These are phyloP conservation scores for Leptosphaerulina australis DNA, from an alignment of 2,329 filamentous ascomycete species.

Conservation along the genomic window DNA sequence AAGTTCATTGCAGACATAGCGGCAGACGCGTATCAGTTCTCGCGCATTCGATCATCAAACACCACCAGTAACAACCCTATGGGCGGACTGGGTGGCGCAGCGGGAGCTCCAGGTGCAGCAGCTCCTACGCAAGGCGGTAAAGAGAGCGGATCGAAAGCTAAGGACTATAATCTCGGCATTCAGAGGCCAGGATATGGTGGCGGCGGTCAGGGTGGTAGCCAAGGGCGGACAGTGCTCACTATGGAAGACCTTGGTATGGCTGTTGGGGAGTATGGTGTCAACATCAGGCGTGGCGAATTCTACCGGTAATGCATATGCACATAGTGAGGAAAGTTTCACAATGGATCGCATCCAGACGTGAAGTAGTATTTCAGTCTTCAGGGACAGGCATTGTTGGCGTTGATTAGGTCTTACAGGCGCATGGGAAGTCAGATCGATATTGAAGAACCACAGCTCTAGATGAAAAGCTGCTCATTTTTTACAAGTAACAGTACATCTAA, in stretches of 20 bases:
- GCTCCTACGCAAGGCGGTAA: slow-evolving; percentile 59
- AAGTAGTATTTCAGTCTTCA: neutral
- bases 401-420: slow-evolving; percentile 29
- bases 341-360: neutral
- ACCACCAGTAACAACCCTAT: slow-evolving; percentile 90
- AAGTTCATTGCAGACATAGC: slow-evolving; percentile 99
- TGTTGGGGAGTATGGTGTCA: slow-evolving; percentile 95
- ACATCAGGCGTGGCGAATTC: slow-evolving; percentile 96
- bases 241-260: slow-evolving; percentile 99
- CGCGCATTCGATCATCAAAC: slow-evolving; percentile 90
- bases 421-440: slow-evolving; percentile 13
- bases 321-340: neutral
- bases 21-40: slow-evolving; percentile 97
- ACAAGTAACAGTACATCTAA: slow-evolving; percentile 44
- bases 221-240: slow-evolving; percentile 91
- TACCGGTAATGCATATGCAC: slow-evolving; percentile 67
- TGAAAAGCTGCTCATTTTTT: slow-evolving; percentile 34
- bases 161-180: slow-evolving; percentile 56
- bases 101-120: slow-evolving; percentile 67
- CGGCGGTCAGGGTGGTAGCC: slow-evolving; percentile 84
- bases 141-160: slow-evolving; percentile 51
- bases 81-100: slow-evolving; percentile 72
- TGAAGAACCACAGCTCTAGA: neutral
- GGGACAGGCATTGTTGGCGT: slow-evolving; percentile 37
- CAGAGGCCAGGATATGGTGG: slow-evolving; percentile 67